These are phyloP conservation scores for Mycosphaerella sp. DNA, from an alignment of 2,329 filamentous ascomycete species.

Conservation along the genomic window DNA sequence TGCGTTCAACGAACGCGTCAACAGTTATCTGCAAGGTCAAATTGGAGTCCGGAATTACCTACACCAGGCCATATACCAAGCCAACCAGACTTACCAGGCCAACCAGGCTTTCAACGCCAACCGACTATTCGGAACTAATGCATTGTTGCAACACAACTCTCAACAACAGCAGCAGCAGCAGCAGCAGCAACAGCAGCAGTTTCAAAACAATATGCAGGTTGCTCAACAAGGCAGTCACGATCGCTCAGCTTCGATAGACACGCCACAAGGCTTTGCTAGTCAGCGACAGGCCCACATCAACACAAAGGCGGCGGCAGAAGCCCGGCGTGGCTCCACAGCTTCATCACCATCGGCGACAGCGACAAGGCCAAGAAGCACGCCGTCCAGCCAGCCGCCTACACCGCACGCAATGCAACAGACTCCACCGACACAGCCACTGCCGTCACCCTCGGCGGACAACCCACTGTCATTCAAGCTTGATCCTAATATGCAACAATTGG, in stretches of 20 bases:
- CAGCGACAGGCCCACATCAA: constrained; percentile 28
- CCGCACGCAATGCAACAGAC: constrained; percentile 12
- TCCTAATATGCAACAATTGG: constrained; percentile 49
- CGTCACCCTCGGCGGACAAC: constrained; percentile 1
- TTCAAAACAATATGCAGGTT: constrained; percentile 26
- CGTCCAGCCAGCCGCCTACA: constrained; percentile 15
- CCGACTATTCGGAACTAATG: too few species aligned
- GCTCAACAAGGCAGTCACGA: constrained; percentile 36
- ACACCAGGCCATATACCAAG: constrained; percentile 42
- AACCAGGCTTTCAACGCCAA: constrained; percentile 40
- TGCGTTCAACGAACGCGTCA: constrained; percentile 55
- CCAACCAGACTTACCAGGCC: constrained; percentile 35
- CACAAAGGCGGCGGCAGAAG: constrained; percentile 12
- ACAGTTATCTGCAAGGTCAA: constrained; percentile 53
- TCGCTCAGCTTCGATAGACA: constrained; percentile 43
- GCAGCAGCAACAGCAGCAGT: constrained; percentile 23
- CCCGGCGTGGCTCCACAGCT: constrained; percentile 11
- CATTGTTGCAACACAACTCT: constrained; percentile 23
- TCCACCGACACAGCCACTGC: not conserved
- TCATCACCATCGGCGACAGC: constrained; percentile 10
- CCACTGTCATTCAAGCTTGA: constrained; percentile 46
- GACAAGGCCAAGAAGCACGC: constrained; percentile 13
- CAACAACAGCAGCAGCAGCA: constrained; percentile 15
- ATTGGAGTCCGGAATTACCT: constrained; percentile 51
- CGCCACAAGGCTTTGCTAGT: constrained; percentile 33